Conservation (phyloP, 2,329 filamentous ascomycete species). For the Coniosporium tulheliwenetii region DNA sequence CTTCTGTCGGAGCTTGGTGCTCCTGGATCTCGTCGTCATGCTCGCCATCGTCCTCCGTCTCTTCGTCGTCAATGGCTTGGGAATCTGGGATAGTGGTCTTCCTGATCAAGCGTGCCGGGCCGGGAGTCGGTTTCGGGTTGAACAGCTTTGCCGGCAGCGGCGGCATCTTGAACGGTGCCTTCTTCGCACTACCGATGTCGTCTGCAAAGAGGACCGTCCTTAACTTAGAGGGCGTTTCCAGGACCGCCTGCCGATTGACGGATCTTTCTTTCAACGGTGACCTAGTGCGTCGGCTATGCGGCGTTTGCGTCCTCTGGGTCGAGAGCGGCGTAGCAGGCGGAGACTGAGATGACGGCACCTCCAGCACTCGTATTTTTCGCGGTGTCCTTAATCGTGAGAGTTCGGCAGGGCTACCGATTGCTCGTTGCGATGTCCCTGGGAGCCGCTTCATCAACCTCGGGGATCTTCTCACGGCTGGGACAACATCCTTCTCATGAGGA, state of each 20-base stretch:
- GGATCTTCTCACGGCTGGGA: too few relatives aligned
- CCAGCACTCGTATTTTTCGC: constrained; percentile 2
- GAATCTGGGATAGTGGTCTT: too few relatives aligned
- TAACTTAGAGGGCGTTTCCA: neutral
- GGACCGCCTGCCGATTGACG: neutral
- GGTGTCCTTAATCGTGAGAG: constrained; percentile 2
- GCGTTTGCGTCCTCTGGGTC: constrained; percentile 2
- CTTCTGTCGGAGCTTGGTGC: too few relatives aligned
- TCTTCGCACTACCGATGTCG: neutral
- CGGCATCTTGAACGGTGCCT: neutral
- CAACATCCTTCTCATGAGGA: too few relatives aligned
- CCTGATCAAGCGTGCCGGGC: neutral
- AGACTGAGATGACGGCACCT: constrained; percentile 12
- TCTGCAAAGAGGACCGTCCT: too few relatives aligned
- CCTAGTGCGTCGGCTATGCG: constrained; percentile 1
- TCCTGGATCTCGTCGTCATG: too few relatives aligned
- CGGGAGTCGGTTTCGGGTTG: neutral
- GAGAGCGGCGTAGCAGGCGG: constrained; percentile 9
- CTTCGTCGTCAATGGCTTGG: neutral
- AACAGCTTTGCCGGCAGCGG: neutral
- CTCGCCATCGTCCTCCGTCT: neutral
- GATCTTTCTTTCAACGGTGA: constrained; percentile 8
- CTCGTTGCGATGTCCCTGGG: too few relatives aligned
- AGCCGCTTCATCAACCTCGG: too few relatives aligned
- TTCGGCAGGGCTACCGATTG: too few relatives aligned